Evolutionary conservation across 768 basidiomycete genomes (phyloP), one percentile per base, ranked within the genome.

Genomic region (Amyloporia xantha): DNA sequence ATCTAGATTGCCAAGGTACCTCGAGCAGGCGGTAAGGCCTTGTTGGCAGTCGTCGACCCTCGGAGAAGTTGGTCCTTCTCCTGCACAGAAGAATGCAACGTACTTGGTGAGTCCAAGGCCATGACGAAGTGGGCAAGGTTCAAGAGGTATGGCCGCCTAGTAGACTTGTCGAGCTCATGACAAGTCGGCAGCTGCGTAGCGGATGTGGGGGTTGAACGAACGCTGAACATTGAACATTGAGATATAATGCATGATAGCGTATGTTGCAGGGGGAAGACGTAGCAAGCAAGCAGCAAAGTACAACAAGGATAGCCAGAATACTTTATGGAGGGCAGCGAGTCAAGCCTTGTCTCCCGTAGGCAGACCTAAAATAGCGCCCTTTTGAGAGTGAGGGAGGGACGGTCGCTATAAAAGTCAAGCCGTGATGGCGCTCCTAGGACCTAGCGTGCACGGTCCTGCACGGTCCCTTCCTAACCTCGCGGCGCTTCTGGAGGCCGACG

Each of bases 41-140:
- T 84, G 72, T 82, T n/a, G n/a, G n/a, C n/a, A n/a, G n/a, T n/a
- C n/a, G n/a, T 78, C 86, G 89, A 91, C 54, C 82, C 74, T 3
- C 71, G 73, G 41, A 91, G 68, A 1, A 79, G 78, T 33, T 78
- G 76, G 62, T 91, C 90, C 58, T 86, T 84, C 1, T 79, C 76
- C 61, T 78, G 74, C 17, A 91, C 76, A 35, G 77, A 78, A 43
- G 88, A 80, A 57, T 90, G 86, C 86, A 53, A 85, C 83, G 61
- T 90, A 84, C 80, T 90, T 84, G 66, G 91, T 86, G 59, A 88
- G 85, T 6, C 89, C 86, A 5, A 91, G 73, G 49, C 84, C n/a
- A 90, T 69, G 24, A 78, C 73, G 67, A 89, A 86, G 37, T 88
- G 74, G 2, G 86, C 81, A 56, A 87, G 74, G 61, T 86, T 85